phyloP scores from a whole-genome alignment of 2,329 filamentous ascomycete species.

The Rhynchosporium agropyri region DNA sequence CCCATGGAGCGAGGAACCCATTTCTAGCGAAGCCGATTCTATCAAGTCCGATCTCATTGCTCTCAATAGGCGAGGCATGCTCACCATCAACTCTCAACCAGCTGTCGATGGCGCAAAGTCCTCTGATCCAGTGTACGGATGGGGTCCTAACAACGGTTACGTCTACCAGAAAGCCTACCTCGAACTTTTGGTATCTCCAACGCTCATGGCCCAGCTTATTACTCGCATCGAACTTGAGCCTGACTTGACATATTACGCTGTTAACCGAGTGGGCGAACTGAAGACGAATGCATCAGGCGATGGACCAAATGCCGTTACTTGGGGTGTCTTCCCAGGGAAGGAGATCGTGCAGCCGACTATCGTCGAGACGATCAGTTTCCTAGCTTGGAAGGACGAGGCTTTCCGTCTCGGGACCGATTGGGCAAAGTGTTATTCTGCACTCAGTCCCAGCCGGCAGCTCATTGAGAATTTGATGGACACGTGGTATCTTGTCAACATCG shows the following conservation, averaged over 20 bases:
- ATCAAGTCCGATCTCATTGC: conserved; percentile 78
- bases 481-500: conserved; percentile 95
- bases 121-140: conserved; percentile 82
- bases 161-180: conserved; percentile 99
- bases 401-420: conserved; percentile 91
- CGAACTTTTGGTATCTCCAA: conserved; percentile 83
- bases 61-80: conserved; percentile 81
- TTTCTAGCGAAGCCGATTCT: conserved; percentile 77
- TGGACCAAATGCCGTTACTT: conserved; percentile 96
- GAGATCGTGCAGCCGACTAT: conserved; percentile 99
- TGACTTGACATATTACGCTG: conserved; percentile 91
- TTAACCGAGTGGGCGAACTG: conserved; percentile 80
- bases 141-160: conserved; percentile 93
- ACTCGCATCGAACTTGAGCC: conserved; percentile 74
- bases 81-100: conserved; percentile 98
- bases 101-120: conserved; percentile 91
- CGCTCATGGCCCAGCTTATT: conserved; percentile 76
- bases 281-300: conserved; percentile 83
- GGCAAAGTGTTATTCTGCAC: conserved; percentile 84
- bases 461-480: conserved; percentile 83
- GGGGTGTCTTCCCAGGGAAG: conserved; percentile 98
- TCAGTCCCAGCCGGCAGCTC: conserved; percentile 75
- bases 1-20: conserved; percentile 91
- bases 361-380: conserved; percentile 94
- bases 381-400: conserved; percentile 98